Conservation (phyloP, 2,329 filamentous ascomycete genomes). For the Pseudogymnoascus sp. region DNA sequence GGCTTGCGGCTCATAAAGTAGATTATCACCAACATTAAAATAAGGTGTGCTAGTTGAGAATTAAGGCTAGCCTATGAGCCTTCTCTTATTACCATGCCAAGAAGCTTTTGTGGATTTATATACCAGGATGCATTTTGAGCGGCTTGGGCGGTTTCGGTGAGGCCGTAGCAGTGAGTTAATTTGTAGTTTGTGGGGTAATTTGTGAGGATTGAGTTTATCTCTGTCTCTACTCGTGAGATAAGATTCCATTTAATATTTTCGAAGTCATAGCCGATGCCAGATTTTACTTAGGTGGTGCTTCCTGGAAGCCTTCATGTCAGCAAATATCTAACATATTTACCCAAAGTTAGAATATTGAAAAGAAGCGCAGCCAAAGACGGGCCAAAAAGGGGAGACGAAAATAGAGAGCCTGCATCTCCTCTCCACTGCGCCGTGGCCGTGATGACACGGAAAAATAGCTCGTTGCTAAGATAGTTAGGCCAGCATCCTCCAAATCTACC, state of each 20-base stretch:
- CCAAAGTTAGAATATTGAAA: background rate
- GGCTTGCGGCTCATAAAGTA: background rate
- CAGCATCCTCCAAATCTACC: background rate
- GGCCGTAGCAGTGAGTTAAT: background rate
- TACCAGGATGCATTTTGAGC: background rate
- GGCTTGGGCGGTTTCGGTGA: background rate
- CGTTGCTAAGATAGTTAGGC: background rate
- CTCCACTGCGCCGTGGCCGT: background rate
- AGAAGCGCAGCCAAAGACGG: background rate
- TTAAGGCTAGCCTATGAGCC: slow-evolving; percentile 28
- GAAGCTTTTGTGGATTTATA: background rate
- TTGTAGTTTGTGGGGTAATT: background rate
- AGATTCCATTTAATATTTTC: background rate
- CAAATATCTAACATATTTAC: background rate
- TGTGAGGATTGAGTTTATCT: background rate
- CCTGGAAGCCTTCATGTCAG: background rate
- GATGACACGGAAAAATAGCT: background rate
- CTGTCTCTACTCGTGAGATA: background rate
- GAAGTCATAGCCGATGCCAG: background rate
- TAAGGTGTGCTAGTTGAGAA: background rate
- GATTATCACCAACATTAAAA: background rate
- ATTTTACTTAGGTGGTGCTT: background rate
- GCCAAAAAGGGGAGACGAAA: background rate
- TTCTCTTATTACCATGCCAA: background rate
- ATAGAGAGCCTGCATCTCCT: background rate